Conservation (phyloP, 2,329 filamentous ascomycete genomes). For the Colletotrichum truncatum region DNA sequence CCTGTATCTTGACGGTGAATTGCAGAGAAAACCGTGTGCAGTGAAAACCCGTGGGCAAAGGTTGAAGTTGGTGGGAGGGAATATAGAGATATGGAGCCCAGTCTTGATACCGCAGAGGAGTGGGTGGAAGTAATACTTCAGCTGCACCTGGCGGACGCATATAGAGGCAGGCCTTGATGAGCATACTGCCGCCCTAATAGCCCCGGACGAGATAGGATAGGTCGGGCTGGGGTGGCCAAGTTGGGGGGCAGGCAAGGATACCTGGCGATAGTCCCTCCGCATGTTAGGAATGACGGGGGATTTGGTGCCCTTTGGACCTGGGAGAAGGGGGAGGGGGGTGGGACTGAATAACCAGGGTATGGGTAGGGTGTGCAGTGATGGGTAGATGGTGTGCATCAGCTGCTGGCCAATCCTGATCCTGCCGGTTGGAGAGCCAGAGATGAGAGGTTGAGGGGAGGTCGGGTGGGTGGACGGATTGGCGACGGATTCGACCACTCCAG, state of each 20-base stretch:
- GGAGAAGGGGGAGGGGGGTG: conserved; percentile 13
- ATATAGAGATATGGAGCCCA: not conserved
- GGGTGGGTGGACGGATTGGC: conserved; percentile 8
- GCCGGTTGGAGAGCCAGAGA: not conserved
- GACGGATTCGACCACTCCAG: not conserved
- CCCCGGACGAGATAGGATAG: conserved; percentile 9
- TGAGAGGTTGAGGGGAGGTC: conserved; percentile 13
- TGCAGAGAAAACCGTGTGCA: no score
- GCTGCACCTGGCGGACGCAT: conserved; percentile 23
- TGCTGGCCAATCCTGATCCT: conserved; percentile 25
- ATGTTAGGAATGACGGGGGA: conserved; percentile 20
- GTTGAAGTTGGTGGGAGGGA: conserved; percentile 9
- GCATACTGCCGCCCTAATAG: conserved; percentile 24
- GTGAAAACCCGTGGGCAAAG: not conserved
- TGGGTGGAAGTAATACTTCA: conserved; percentile 30
- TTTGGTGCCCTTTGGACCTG: conserved; percentile 15
- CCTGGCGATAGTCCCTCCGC: conserved; percentile 20
- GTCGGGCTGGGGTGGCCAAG: conserved; percentile 21
- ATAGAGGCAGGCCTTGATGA: conserved; percentile 25
- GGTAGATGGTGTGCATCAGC: conserved; percentile 27
- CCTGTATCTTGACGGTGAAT: not conserved
- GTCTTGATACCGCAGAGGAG: conserved; percentile 21
- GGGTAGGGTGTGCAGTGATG: conserved; percentile 9
- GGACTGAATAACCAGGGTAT: conserved; percentile 4
- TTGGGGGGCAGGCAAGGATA: conserved; percentile 28